Base-by-base conservation (phyloP, 345 rosid species). In the Citrus maxima region DNA sequence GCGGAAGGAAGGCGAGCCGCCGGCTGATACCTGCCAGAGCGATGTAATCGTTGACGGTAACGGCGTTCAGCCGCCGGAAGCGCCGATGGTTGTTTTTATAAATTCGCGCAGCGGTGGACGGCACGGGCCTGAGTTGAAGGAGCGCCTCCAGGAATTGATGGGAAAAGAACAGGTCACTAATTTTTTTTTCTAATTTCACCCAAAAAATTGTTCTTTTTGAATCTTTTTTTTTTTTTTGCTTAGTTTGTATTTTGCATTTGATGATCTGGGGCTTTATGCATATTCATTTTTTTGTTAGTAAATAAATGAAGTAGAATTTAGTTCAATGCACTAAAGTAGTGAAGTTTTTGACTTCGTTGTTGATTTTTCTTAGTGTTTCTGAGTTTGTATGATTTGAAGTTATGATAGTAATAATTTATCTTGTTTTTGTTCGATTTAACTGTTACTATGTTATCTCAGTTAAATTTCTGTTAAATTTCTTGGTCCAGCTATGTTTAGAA, bases 81-180 rank as follows among this genome's bases (percentile, higher is more conserved):
- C 90, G 4, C 99, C 99, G 25, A 30, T 97, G 77, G 88, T 93
- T 8, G 95, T 97, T 22, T 94, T 97, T 40, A 86, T 97, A 72
- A 97, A 94, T 70, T 84, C 95, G 37, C 86, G 80, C 40, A 93
- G 99, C 79, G 99, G 98, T 27, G 98, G 98, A 38, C 90, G 98
- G 18, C 86, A 90, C 40, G 98, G 98, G 4, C 91, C 92, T 0
- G 82, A 88, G 49, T 93, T 97, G 35, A 92, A 88, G 78, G 86
- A 82, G 55, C 88, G 96, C 27, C 92, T 97, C 9, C 90, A 87
- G 81, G 84, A 92, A 69, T 87, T 97, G 7, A 92, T 97, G 84
- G 90, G 90, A 58, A 84, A 88, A 68, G 98, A 94, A 42, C 98
- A 93, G 90, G 99, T 91, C 7, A 54, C 27, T 51, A 56, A 2